A percentile compares a stretch with the other conserved stretches of the same genome.
Evolutionary conservation across 169 alveolate species (phyloP).

Genomic region (Theileria equi): DNA sequence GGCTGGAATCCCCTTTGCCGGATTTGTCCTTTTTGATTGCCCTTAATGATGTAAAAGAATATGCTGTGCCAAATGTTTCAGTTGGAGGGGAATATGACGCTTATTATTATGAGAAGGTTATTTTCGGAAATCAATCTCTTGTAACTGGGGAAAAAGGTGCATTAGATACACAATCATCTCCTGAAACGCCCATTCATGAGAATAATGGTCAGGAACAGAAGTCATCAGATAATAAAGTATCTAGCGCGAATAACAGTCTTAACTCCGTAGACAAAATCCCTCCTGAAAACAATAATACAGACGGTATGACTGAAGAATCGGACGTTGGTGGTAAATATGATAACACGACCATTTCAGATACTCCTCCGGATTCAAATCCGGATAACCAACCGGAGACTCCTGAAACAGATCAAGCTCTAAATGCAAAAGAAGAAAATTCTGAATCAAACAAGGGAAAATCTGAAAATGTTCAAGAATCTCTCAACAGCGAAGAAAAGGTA

Average conservation of each 20-base stretch:
- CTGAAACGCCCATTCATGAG: background rate
- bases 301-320: background rate
- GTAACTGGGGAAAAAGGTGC: background rate
- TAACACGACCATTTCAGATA: background rate
- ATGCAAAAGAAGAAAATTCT: no score
- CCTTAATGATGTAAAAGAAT: background rate
- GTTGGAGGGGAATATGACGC: conserved; percentile 1
- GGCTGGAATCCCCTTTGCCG: background rate
- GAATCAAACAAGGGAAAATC: background rate
- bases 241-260: background rate
- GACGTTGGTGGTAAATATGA: background rate
- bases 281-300: background rate
- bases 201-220: background rate
- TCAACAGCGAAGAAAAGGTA: background rate
- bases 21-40: conserved; percentile 4
- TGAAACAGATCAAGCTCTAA: no score
- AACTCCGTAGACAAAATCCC: background rate
- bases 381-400: no score
- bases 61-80: background rate
- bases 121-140: conserved; percentile 5
- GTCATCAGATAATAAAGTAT: background rate
- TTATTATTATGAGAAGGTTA: background rate
- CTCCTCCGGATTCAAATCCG: conserved; percentile 1
- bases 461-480: background rate
- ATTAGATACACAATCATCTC: background rate